Percentiles rank a stretch among this genome's conserved stretches.
Evolutionary conservation across 2,329 filamentous ascomycete genomes (phyloP).

Genomic region (Neonectria hederae): DNA sequence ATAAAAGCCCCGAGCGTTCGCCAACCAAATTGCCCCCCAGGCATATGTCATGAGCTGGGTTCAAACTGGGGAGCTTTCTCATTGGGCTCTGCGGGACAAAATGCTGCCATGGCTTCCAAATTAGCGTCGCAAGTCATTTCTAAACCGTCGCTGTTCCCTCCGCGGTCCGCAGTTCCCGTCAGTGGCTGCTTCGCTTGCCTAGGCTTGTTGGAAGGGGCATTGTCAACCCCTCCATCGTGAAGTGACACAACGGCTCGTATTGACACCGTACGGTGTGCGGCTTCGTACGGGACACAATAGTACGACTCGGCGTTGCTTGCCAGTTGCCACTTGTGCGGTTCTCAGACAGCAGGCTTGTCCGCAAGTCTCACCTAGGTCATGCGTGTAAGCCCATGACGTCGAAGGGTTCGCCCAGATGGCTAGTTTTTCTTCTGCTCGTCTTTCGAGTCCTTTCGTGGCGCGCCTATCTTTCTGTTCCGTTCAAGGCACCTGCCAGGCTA

Average conservation of each 20-base stretch:
- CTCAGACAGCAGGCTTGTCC: background rate
- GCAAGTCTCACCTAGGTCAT: background rate
- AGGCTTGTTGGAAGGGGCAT: background rate
- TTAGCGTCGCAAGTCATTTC: constrained; percentile 25
- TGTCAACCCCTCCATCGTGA: background rate
- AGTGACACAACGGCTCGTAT: background rate
- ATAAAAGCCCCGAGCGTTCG: constrained; percentile 5
- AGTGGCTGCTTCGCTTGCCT: constrained; percentile 4
- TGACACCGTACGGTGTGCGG: background rate
- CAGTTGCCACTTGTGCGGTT: background rate
- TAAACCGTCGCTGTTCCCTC: constrained; percentile 10
- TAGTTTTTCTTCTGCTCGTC: background rate
- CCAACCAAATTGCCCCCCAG: background rate
- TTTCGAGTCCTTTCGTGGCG: background rate
- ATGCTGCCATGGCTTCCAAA: background rate
- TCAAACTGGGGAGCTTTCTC: background rate
- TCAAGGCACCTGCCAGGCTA: background rate
- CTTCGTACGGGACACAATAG: background rate
- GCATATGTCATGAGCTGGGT: background rate
- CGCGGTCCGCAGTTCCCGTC: background rate
- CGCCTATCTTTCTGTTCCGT: background rate
- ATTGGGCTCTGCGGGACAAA: constrained; percentile 5
- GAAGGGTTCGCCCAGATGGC: background rate
- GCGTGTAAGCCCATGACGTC: background rate
- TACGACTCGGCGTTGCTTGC: background rate